Base-by-base conservation (phyloP, 352 stramenopile species). In the Pythium angustatum region DNA sequence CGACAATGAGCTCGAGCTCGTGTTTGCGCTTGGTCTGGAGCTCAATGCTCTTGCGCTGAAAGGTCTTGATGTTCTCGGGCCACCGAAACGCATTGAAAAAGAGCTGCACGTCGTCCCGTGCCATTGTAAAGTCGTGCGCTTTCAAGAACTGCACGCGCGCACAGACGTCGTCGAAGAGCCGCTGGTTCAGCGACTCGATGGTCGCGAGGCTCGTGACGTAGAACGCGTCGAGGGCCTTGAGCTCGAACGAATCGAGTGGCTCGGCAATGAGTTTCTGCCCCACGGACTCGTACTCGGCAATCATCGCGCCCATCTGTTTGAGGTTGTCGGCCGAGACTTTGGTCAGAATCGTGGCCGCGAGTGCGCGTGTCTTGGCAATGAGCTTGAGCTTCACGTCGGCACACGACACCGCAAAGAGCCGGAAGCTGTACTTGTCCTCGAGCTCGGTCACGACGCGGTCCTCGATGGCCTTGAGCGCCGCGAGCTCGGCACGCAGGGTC, bases 81-180 rank as follows among this genome's bases (percentile, higher is more conserved):
- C 92, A 98, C 9, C 87, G 78, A 62, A 93, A 97, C 12, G 88
- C 94, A 24, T 79, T 94, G 62, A 96, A 92, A 57, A 98, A 95
- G 24, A 96, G 75, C 64, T 96, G 85, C 11, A 98, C 81, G 45
- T 98, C 92, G 44, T 98, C 93, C 0, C 91, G 78, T 19, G 75
- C 73, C 72, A 96, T 88, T 19, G 86, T 76, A 63, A 90, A 96
- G 56, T 96, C 85, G 52, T 97, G 89, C 31, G 88, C 78, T 22
- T 97, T 87, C 7, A 98, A 75, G 50, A 98, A 98, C 55, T 88
- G 82, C 28, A 96, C 68, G n/a, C 83, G 75, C 22, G 76, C 75
- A 47, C 86, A 90, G 22, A 96, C 77, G 38, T 94, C 81, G 7
- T 91, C 75, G 26, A 78, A 87, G 45, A 97, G 82, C 64, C 89